Base-by-base conservation (phyloP, 2,329 filamentous ascomycete species). In the Nigrospora osmanthi region DNA sequence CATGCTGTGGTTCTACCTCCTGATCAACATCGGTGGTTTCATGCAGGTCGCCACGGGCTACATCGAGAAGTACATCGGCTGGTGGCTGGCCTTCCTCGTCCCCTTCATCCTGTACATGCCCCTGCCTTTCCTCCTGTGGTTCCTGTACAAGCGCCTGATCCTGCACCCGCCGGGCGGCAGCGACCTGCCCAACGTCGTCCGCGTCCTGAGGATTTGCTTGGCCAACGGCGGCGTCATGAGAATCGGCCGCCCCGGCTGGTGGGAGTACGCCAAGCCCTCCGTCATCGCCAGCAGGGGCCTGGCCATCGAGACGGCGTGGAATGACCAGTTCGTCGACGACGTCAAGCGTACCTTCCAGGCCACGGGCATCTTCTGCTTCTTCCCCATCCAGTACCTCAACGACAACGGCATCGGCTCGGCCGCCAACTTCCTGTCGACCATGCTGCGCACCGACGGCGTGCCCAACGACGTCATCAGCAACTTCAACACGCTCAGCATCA, bases 311-410 rank as follows among this genome's bases (percentile, higher is more conserved):
- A 72, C 55, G 62, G 67, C 5, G 0, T 83, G 78, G 76, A 83
- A 84, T 49, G 82, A 85, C 52, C 71, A 73, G 19, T 85, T 81
- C 70, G 80, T 85, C 34, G 80, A 83, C 55, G 78, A 84, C 52
- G 76, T 83, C 33, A 69, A 70, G 43, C 77, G 80, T 57, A 78
- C 78, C 13, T 67, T 80, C 52, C 69, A 75, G 50, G 76, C 76
- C 11, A 78, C 74, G 46, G 78, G 81, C n/a, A 85, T 79, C 57
- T 65, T 76, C 49, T 76, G 72, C 63, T 77, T 70, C 58, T 68
- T 68, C 58, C 67, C 73, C 52, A 59, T 70, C 54, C 55, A 71
- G 53, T 67, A 63, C 52, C 53, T 69, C 42, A 70, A 70, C 58
- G 67, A 70, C 56, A 66, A 68, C 48, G 75, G 76, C 52, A 67